These are phyloP conservation scores for Pseudozyma pruni DNA, from an alignment of 1,284 basidiomycete species.

Conservation along the genomic window DNA sequence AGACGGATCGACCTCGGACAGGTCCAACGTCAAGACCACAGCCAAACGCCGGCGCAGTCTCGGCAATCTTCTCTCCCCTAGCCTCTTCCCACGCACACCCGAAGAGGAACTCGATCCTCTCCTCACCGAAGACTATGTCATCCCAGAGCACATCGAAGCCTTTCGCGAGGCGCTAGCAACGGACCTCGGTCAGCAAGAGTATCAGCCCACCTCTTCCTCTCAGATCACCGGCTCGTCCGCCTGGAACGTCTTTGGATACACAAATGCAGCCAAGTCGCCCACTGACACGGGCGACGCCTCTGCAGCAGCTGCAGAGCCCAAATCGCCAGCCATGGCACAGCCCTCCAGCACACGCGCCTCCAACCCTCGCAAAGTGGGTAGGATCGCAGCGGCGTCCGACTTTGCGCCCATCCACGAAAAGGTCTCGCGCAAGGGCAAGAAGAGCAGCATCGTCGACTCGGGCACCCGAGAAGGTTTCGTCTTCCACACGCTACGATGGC, in stretches of 20 bases:
- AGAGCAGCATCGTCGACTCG: constrained; percentile 41
- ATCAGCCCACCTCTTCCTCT: constrained; percentile 28
- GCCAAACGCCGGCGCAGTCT: constrained; percentile 40
- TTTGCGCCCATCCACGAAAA: constrained; percentile 66
- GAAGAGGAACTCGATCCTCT: constrained; percentile 51
- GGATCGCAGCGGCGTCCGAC: constrained; percentile 61
- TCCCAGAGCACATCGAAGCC: constrained; percentile 51
- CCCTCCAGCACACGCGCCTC: constrained; percentile 36
- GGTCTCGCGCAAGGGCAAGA: constrained; percentile 26
- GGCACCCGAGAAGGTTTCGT: constrained; percentile 62
- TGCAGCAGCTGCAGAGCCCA: constrained; percentile 21
- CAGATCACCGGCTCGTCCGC: constrained; percentile 41
- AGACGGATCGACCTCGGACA: neutral
- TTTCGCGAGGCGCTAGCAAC: constrained; percentile 56
- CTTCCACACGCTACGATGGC: constrained; percentile 59
- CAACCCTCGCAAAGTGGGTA: constrained; percentile 52
- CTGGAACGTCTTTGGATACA: constrained; percentile 45
- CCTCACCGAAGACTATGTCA: constrained; percentile 49
- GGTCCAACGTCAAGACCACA: constrained; percentile 10
- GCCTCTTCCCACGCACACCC: constrained; percentile 22
- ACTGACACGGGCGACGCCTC: constrained; percentile 15
- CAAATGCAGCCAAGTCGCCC: constrained; percentile 25
- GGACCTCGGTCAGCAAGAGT: constrained; percentile 59
- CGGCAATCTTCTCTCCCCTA: constrained; percentile 40
- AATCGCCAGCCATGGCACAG: constrained; percentile 25